Evolutionary conservation across 2,329 filamentous ascomycete species (phyloP).

Genomic region (Phaeoacremonium minimum): DNA sequence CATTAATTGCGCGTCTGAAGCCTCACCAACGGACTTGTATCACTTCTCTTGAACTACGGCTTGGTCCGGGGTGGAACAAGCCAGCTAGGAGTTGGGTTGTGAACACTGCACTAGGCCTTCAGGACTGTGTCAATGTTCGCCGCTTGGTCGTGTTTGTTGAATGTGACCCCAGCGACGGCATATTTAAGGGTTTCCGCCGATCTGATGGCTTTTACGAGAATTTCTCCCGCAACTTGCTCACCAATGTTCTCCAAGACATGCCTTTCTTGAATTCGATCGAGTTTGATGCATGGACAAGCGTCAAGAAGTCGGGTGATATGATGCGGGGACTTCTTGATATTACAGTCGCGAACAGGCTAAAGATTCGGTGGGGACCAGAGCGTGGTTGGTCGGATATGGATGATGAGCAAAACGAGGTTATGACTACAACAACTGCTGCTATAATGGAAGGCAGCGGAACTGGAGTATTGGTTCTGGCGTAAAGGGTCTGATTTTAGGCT

Average conservation of each 20-base stretch:
- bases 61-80: constrained; percentile 69
- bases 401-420: constrained; percentile 26
- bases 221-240: constrained; percentile 57
- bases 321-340: constrained; percentile 56
- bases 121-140: constrained; percentile 55
- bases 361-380: constrained; percentile 63
- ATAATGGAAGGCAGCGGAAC: too few relatives aligned
- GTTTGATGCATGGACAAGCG: constrained; percentile 65
- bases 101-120: constrained; percentile 58
- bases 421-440: too few relatives aligned
- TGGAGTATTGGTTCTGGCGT: too few relatives aligned
- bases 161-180: constrained; percentile 63
- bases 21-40: constrained; percentile 55
- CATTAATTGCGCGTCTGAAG: constrained; percentile 63
- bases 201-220: constrained; percentile 65
- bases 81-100: constrained; percentile 70
- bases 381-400: constrained; percentile 59
- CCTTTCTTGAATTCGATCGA: constrained; percentile 55
- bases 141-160: constrained; percentile 66
- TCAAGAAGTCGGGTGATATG: constrained; percentile 62
- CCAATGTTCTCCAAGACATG: constrained; percentile 50
- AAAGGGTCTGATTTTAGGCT: too few relatives aligned
- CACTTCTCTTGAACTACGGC: constrained; percentile 62
- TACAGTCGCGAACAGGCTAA: constrained; percentile 40
- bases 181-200: constrained; percentile 65